phyloP scores from a whole-genome alignment of 2,329 filamentous ascomycete species.

The Biscogniauxia marginata region DNA sequence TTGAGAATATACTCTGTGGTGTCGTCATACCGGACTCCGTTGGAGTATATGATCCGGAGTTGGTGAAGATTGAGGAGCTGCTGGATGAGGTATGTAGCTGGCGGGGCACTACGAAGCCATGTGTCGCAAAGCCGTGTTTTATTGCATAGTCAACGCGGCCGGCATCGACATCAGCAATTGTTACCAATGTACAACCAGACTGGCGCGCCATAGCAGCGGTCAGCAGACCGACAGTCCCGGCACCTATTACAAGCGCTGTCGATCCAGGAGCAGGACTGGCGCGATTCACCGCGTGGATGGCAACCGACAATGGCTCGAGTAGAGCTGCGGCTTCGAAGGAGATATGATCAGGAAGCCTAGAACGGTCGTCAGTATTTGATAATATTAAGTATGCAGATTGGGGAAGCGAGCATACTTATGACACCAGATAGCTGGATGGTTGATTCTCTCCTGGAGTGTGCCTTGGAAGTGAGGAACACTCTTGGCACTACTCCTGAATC shows the following conservation, averaged over 20 bases:
- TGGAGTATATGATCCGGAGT: slow-evolving; percentile 49
- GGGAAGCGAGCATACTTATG: slow-evolving; percentile 48
- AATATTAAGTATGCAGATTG: slow-evolving; percentile 1
- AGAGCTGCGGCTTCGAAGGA: slow-evolving; percentile 60
- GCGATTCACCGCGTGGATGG: slow-evolving; percentile 60
- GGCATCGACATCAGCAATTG: slow-evolving; percentile 59
- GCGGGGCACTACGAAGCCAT: slow-evolving; percentile 54
- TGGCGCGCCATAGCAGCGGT: slow-evolving; percentile 62
- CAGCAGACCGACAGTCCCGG: slow-evolving; percentile 61
- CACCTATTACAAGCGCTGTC: slow-evolving; percentile 62
- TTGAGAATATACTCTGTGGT: slow-evolving; percentile 44
- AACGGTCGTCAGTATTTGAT: slow-evolving; percentile 15
- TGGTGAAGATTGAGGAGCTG: slow-evolving; percentile 41
- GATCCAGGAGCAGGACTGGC: slow-evolving; percentile 51
- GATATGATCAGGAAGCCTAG: slow-evolving; percentile 56
- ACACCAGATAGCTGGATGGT: slow-evolving; percentile 61
- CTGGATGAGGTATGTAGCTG: slow-evolving; percentile 43
- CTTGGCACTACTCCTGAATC: slow-evolving; percentile 62
- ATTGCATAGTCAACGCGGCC: slow-evolving; percentile 60
- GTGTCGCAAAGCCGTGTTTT: slow-evolving; percentile 57
- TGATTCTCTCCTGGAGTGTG: slow-evolving; percentile 61
- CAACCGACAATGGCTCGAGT: slow-evolving; percentile 61
- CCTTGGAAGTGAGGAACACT: slow-evolving; percentile 63
- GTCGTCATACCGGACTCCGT: slow-evolving; percentile 41
- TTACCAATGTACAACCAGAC: slow-evolving; percentile 58